These are phyloP conservation scores for Abortiporus biennis DNA, from an alignment of 1,284 basidiomycete species.

Conservation along the genomic window DNA sequence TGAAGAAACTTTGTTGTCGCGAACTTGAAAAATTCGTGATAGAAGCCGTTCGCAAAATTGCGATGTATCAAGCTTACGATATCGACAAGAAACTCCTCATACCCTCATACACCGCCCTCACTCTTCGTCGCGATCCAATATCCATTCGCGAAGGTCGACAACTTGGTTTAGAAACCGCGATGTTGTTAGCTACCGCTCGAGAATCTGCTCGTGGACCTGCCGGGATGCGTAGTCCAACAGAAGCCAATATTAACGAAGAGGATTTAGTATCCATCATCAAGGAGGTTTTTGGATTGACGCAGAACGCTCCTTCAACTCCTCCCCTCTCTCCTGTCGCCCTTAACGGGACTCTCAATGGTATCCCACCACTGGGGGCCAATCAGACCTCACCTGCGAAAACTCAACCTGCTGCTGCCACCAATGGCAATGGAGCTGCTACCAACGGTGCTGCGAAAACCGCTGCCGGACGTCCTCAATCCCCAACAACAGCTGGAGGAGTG, in stretches of 20 bases:
- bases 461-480: neutral
- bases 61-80: slow-evolving; percentile 45
- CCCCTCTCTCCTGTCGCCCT: slow-evolving; percentile 20
- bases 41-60: slow-evolving; percentile 54
- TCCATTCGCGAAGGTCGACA: slow-evolving; percentile 47
- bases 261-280: slow-evolving; percentile 29
- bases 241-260: slow-evolving; percentile 29
- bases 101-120: slow-evolving; percentile 50
- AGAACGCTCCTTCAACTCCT: slow-evolving; percentile 19
- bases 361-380: no score
- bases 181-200: slow-evolving; percentile 52
- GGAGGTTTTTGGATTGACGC: slow-evolving; percentile 20
- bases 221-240: slow-evolving; percentile 32
- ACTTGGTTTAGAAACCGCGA: slow-evolving; percentile 52
- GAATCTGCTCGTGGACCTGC: slow-evolving; percentile 42
- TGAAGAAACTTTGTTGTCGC: slow-evolving; percentile 51
- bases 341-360: slow-evolving; percentile 8
- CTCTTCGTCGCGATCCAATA: slow-evolving; percentile 48
- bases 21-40: slow-evolving; percentile 57
- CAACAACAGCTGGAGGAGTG: no score
- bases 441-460: neutral
- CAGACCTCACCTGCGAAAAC: no score
- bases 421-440: no score
- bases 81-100: slow-evolving; percentile 50
- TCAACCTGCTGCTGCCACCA: neutral